Conservation (phyloP, 2,329 filamentous ascomycete genomes). For the Parastagonospora avenae region DNA sequence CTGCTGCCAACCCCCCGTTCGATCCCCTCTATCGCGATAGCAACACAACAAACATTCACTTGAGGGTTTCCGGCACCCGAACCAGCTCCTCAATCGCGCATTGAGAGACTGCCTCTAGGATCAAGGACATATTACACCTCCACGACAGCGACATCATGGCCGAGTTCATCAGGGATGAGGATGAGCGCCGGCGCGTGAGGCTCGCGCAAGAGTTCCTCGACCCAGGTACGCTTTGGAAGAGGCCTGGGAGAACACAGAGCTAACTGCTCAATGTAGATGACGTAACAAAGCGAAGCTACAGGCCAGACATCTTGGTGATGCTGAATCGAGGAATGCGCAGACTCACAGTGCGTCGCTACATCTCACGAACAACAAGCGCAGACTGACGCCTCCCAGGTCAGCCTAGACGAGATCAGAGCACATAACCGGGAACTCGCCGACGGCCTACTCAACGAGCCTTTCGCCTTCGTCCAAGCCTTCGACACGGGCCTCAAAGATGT, state of each 20-base stretch:
- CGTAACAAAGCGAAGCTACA: conserved; percentile 70
- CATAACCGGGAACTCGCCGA: conserved; percentile 84
- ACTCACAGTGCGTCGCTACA: conserved; percentile 55
- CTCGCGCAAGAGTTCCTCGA: conserved; percentile 92
- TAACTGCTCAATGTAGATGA: conserved; percentile 55
- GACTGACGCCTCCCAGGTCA: conserved; percentile 43
- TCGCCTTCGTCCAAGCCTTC: conserved; percentile 87
- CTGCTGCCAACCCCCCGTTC: conserved; percentile 15
- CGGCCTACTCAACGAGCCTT: conserved; percentile 80
- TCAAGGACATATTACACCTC: background rate
- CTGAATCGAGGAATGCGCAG: conserved; percentile 65
- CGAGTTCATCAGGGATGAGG: conserved; percentile 73
- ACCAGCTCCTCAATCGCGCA: background rate
- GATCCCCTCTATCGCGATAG: conserved; percentile 20
- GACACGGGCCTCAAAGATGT: conserved; percentile 89
- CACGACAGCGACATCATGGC: conserved; percentile 24
- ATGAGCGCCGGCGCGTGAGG: conserved; percentile 80
- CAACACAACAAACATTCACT: conserved; percentile 3
- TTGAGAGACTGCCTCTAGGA: background rate
- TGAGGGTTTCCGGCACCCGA: no score
- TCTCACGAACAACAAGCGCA: background rate
- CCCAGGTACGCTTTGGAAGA: conserved; percentile 68
- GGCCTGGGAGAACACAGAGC: conserved; percentile 1
- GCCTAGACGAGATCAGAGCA: conserved; percentile 85
- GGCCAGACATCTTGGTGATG: conserved; percentile 84